Conservation (phyloP, 163 green algal species). For the Prototheca cutis region DNA sequence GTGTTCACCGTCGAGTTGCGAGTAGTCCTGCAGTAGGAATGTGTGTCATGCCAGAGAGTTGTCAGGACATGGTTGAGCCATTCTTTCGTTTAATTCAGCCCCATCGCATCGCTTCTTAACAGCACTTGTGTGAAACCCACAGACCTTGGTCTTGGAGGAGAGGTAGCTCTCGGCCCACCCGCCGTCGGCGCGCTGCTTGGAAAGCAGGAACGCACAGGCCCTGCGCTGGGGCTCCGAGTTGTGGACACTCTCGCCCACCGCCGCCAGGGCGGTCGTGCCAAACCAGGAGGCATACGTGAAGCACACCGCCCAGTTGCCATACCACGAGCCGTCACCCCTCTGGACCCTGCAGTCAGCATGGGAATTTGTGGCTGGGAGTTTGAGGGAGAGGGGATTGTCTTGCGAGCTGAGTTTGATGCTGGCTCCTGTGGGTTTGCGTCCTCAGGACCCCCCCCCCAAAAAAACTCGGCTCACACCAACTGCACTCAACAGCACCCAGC, state of each 20-base stretch:
- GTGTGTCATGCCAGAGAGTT: background rate
- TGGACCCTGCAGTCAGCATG: no score
- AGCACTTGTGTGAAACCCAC: no score
- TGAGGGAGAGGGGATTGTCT: no score
- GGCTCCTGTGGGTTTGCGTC: no score
- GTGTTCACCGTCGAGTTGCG: conserved; percentile 52
- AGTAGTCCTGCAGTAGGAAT: conserved; percentile 44
- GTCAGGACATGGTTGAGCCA: background rate
- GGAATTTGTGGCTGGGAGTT: no score
- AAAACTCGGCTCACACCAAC: no score
- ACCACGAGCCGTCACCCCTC: conserved; percentile 87
- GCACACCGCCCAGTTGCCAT: conserved; percentile 95
- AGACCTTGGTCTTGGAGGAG: conserved; percentile 89
- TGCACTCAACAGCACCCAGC: no score
- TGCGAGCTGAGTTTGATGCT: no score
- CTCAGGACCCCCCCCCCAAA: no score
- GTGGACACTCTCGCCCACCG: conserved; percentile 46
- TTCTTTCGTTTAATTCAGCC: background rate
- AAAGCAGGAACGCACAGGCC: conserved; percentile 20
- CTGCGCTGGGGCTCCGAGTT: conserved; percentile 39
- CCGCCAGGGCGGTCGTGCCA: conserved; percentile 64
- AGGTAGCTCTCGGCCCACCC: conserved; percentile 98
- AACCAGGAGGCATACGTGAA: conserved; percentile 99
- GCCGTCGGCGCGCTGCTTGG: conserved; percentile 76
- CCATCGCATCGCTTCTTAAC: background rate